Percentiles rank a stretch among this genome's conserved stretches.
Evolutionary conservation across 1,284 basidiomycete genomes (phyloP).

Genomic region (Cystobasidium slooffiae): DNA sequence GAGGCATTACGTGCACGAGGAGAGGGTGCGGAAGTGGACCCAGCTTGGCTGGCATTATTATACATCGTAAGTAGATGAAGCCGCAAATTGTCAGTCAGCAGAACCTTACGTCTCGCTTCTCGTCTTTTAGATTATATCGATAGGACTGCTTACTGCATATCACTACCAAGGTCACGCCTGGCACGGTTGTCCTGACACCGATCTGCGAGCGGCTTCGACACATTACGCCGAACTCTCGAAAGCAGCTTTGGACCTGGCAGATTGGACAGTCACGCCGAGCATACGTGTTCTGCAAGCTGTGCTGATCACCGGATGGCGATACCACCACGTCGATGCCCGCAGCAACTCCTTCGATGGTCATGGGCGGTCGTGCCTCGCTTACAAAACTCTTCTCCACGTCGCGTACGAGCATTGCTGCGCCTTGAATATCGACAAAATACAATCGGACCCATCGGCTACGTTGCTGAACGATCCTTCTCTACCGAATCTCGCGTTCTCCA

Average conservation of each 20-base stretch:
- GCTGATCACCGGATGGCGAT: slow-evolving; percentile 6
- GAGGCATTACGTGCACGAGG: background rate
- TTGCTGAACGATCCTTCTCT: background rate
- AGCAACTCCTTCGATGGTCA: slow-evolving; percentile 1
- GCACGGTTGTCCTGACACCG: background rate
- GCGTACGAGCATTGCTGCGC: slow-evolving; percentile 11
- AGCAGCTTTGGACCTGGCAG: background rate
- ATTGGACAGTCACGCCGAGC: background rate
- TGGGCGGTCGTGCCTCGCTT: background rate
- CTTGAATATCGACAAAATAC: background rate
- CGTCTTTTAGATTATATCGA: background rate
- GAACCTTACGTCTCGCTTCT: background rate
- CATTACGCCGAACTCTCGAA: slow-evolving; percentile 3
- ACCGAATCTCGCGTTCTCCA: background rate
- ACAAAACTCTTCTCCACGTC: background rate
- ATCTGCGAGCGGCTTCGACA: background rate
- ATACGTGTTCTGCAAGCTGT: slow-evolving; percentile 1
- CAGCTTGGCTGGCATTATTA: background rate
- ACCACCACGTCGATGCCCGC: slow-evolving; percentile 4
- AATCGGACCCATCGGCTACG: background rate
- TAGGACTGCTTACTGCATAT: slow-evolving; percentile 3
- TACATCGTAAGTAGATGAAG: background rate
- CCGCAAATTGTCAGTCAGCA: background rate
- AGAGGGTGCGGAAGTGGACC: background rate
- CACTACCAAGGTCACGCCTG: background rate